Evolutionary conservation across 805 yeast genomes (phyloP), one percentile per base, ranked within the genome.

Genomic region (Scheffersomyces ergatensis): DNA sequence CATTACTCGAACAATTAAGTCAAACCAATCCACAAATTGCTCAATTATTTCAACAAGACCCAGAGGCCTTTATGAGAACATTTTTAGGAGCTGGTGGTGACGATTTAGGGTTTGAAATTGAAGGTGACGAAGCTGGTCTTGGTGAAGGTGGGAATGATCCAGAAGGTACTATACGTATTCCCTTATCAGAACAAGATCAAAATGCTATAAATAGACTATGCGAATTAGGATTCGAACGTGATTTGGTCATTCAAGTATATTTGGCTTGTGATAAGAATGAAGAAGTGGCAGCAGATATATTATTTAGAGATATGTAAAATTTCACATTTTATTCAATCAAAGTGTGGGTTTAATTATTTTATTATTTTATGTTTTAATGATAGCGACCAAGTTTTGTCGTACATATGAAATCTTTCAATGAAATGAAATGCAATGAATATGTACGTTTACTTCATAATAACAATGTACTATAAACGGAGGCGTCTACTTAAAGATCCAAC

Each of bases 191-290:
- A 42, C 93, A 82, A 53, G 99, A 93, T 58, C 84, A 85, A 57
- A 87, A 76, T 45, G 96, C 98, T n/a, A 87, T 93, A 49, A 75
- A 76, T 47, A 80, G 99, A 59, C 75, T 93, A 49, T 85, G 95
- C 62, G 97, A 86, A 63, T 74, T 93, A 49, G 99, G 99, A 0
- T 93, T 93, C 55, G 96, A 89, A 50, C 78, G 96, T 51, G 76
- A 83, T 51, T 70, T 85, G 42, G 99, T 87, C 34, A 80, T 89
- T 45, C 96, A 90, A 70, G 96, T 95, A 23, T 93, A 88, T 69
- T 83, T 93, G 76, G 98, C 98, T 32, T 93, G 99, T 65, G 99
- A 93, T 57, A 92, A 89, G 69, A 89, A 93, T 65, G 99, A 93
- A 70, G 97, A 92, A 70, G 78, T 88, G 55, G 89, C 99, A 33